Percentiles rank a stretch among this genome's conserved stretches.
These are phyloP conservation scores for Aurantiochytrium sp. DNA, from an alignment of 108 stramenopile species.

Conservation along the genomic window DNA sequence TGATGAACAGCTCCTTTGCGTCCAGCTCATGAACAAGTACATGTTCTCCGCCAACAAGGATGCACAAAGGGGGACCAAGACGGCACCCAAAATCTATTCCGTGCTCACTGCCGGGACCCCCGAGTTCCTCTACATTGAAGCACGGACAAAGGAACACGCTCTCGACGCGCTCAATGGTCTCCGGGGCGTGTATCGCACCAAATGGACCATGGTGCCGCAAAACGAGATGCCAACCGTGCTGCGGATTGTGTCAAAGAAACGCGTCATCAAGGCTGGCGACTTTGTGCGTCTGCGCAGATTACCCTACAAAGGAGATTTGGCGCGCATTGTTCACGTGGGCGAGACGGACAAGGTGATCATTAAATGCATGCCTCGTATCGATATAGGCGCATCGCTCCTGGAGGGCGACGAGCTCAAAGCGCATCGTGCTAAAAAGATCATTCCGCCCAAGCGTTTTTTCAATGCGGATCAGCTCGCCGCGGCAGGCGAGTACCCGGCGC, in stretches of 20 bases:
- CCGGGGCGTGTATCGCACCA: constrained; percentile 56
- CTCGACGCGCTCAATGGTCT: constrained; percentile 80
- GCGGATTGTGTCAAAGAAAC: constrained; percentile 72
- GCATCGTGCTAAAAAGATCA: constrained; percentile 63
- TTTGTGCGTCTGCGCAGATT: constrained; percentile 87
- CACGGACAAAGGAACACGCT: constrained; percentile 75
- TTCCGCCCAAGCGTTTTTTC: constrained; percentile 87
- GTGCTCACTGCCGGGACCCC: constrained; percentile 76
- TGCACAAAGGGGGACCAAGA: constrained; percentile 69
- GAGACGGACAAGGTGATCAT: constrained; percentile 82
- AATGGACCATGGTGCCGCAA: constrained; percentile 76
- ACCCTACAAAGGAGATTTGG: constrained; percentile 91
- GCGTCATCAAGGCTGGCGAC: constrained; percentile 82
- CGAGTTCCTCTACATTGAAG: constrained; percentile 86
- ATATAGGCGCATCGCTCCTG: constrained; percentile 61
- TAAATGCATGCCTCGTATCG: constrained; percentile 84
- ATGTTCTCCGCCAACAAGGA: constrained; percentile 58
- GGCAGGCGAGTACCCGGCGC: constrained; percentile 46
- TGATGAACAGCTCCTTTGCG: constrained; percentile 75
- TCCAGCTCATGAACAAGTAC: constrained; percentile 85
- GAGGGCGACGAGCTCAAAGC: constrained; percentile 59
- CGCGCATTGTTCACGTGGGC: constrained; percentile 73
- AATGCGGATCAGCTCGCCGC: constrained; percentile 68
- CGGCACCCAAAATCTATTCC: not conserved
- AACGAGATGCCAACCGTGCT: constrained; percentile 91